A percentile compares a stretch with the other conserved stretches of the same genome.
These are phyloP conservation scores for Gnomoniopsis sp. DNA, from an alignment of 2,329 filamentous ascomycete species.

Conservation along the genomic window DNA sequence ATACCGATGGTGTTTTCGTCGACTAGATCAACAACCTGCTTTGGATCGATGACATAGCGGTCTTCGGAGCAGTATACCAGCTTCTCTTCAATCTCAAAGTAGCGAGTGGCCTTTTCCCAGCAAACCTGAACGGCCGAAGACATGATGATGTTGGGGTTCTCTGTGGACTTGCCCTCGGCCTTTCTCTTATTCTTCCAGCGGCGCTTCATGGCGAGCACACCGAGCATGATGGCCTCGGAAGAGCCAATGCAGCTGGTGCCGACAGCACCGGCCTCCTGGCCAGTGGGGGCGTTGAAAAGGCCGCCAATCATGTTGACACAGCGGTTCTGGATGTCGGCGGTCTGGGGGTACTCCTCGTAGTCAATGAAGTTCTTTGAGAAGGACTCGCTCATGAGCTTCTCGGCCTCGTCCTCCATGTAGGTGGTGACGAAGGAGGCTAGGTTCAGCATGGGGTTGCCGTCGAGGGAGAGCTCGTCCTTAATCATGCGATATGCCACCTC, in stretches of 20 bases:
- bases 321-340: conserved; percentile 78
- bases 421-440: conserved; percentile 92
- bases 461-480: conserved; percentile 86
- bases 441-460: conserved; percentile 86
- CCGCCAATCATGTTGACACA: conserved; percentile 88
- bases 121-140: conserved; percentile 93
- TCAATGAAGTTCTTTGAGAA: conserved; percentile 96
- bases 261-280: conserved; percentile 58
- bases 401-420: conserved; percentile 79
- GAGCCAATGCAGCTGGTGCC: conserved; percentile 86
- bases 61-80: conserved; percentile 63
- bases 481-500: conserved; percentile 97
- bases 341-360: conserved; percentile 80
- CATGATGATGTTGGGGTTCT: conserved; percentile 90
- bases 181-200: conserved; percentile 85
- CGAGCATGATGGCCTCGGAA: conserved; percentile 84
- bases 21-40: conserved; percentile 56
- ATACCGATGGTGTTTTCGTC: conserved; percentile 83
- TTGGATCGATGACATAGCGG: conserved; percentile 61
- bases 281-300: conserved; percentile 75
- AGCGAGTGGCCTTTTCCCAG: conserved; percentile 89
- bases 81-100: conserved; percentile 92
- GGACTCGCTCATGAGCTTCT: conserved; percentile 90
- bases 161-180: conserved; percentile 75
- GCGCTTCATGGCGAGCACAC: conserved; percentile 88